Evolutionary conservation across 2,329 filamentous ascomycete genomes (phyloP).

Genomic region (Diaporthe aspalathi): DNA sequence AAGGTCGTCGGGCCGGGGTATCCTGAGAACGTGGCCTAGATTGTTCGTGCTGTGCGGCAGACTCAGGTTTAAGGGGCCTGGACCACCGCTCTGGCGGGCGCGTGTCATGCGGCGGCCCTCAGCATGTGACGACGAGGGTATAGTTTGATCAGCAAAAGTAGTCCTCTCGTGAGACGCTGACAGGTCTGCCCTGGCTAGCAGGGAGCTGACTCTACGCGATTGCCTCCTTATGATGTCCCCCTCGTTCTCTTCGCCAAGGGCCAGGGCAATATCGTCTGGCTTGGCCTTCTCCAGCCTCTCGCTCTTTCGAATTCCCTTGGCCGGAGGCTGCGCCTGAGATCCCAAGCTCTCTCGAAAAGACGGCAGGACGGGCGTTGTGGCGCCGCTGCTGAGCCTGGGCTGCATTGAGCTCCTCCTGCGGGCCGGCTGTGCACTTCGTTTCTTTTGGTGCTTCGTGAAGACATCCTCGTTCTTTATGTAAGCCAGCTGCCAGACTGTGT

Average conservation of each 20-base stretch:
- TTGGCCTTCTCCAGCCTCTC: constrained; percentile 57
- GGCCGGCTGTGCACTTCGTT: constrained; percentile 58
- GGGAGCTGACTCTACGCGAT: constrained; percentile 87
- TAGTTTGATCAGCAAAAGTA: constrained; percentile 77
- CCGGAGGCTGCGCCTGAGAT: constrained; percentile 56
- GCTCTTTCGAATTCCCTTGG: constrained; percentile 65
- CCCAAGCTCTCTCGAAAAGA: constrained; percentile 83
- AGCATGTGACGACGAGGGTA: constrained; percentile 51
- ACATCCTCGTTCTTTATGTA: constrained; percentile 78
- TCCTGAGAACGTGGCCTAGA: constrained; percentile 67
- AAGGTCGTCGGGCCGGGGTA: constrained; percentile 66
- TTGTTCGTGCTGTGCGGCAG: constrained; percentile 59
- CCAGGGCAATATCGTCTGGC: constrained; percentile 72
- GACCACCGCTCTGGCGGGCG: constrained; percentile 68
- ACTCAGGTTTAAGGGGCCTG: constrained; percentile 23
- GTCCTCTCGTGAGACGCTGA: constrained; percentile 85
- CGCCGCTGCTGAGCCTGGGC: constrained; percentile 76
- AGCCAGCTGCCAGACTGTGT: constrained; percentile 86
- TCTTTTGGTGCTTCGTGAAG: constrained; percentile 59
- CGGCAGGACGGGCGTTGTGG: constrained; percentile 77
- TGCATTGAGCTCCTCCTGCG: constrained; percentile 74
- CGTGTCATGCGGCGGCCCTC: constrained; percentile 72
- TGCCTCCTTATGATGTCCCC: constrained; percentile 66
- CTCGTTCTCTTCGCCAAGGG: constrained; percentile 76
- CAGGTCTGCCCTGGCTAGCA: constrained; percentile 87